A percentile compares a stretch with the other conserved stretches of the same genome.
Evolutionary conservation across 192 early-diverging fungal species (phyloP).

Genomic region (Umbelopsis sp.): DNA sequence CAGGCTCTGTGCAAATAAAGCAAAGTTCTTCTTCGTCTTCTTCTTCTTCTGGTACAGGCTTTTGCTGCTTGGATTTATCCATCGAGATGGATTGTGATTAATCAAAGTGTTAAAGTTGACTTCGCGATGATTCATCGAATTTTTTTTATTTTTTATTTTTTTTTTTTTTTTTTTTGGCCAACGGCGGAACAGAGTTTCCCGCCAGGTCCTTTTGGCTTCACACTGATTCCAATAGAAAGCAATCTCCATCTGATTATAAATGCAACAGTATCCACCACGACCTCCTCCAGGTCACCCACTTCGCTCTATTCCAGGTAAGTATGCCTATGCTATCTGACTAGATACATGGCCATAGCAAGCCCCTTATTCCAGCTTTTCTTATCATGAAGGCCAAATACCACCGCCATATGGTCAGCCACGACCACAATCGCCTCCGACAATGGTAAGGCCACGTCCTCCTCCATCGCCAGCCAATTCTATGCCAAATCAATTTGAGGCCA

Average conservation of each 20-base stretch:
- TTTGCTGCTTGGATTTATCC: background rate
- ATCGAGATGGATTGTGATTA: background rate
- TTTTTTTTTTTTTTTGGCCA: background rate
- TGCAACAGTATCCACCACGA: constrained; percentile 1
- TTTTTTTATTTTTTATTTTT: background rate
- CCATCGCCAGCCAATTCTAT: background rate
- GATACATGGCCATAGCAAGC: too few species aligned
- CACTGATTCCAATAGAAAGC: background rate
- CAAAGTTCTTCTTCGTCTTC: constrained; percentile 55
- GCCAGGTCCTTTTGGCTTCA: background rate
- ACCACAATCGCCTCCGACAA: background rate
- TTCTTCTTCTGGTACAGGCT: constrained; percentile 37
- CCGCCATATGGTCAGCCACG: background rate
- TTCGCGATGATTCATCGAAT: too few species aligned
- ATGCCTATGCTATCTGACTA: background rate
- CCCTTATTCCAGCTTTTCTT: background rate
- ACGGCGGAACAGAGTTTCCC: background rate
- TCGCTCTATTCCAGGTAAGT: background rate
- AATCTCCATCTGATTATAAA: background rate
- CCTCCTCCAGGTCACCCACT: background rate
- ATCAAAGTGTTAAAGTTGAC: background rate
- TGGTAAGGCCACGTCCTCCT: background rate
- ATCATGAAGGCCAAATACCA: background rate
- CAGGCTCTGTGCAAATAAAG: constrained; percentile 88
- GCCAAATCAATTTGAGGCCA: background rate